Conservation (phyloP, 208 protist genomes). For the Acanthamoeba sp. region DNA sequence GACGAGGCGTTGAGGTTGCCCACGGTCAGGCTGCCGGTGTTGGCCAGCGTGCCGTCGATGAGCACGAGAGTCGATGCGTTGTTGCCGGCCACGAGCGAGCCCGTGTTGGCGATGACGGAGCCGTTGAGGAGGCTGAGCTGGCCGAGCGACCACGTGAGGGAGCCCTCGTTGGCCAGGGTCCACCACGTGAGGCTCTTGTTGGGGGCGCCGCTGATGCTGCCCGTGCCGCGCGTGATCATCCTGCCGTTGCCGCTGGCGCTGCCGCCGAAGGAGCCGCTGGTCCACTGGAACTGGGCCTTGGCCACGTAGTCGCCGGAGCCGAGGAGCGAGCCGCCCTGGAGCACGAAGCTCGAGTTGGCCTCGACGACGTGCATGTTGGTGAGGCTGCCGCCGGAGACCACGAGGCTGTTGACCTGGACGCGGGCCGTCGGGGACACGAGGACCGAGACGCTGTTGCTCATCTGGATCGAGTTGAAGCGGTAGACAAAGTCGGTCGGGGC, state of each 20-base stretch:
- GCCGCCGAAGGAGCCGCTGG: constrained; percentile 37
- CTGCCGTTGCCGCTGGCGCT: background rate
- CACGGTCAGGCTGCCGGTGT: constrained; percentile 1
- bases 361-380: constrained; percentile 32
- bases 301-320: constrained; percentile 40
- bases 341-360: constrained; percentile 36
- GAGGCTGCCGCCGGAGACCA: constrained; percentile 28
- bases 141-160: constrained; percentile 16
- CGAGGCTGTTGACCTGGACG: constrained; percentile 55
- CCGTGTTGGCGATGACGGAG: constrained; percentile 27
- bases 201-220: constrained; percentile 11
- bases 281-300: background rate
- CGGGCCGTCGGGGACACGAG: background rate
- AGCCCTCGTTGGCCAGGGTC: constrained; percentile 61
- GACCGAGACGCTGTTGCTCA: constrained; percentile 64
- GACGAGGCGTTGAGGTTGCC: background rate
- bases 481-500: constrained; percentile 67
- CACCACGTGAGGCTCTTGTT: constrained; percentile 37
- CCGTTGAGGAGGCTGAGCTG: constrained; percentile 29
- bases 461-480: constrained; percentile 62
- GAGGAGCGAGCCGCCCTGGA: constrained; percentile 23
- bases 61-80: background rate
- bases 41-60: background rate
- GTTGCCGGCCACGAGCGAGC: constrained; percentile 12
- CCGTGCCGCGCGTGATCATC: background rate